Percentiles rank a stretch among this genome's conserved stretches.
phyloP scores from a whole-genome alignment of 306 rosid species.

The Mimosa bimucronata region DNA sequence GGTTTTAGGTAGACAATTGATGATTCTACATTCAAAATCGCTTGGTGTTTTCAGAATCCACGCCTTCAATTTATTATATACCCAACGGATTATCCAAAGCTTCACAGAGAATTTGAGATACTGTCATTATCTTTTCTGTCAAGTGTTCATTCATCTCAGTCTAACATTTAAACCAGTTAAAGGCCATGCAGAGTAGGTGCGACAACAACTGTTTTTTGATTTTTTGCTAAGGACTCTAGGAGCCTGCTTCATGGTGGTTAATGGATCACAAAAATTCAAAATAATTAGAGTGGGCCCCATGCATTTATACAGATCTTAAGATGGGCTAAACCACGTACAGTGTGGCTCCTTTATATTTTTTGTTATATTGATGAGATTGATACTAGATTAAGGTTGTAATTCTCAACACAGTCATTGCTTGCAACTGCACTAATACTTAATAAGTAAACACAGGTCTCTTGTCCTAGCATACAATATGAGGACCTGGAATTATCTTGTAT shows the following conservation, averaged over 20 bases:
- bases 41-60: background rate
- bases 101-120: constrained; percentile 11
- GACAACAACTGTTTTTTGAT: background rate
- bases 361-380: background rate
- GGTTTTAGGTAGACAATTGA: constrained; percentile 15
- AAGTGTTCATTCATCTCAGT: constrained; percentile 19
- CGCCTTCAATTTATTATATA: constrained; percentile 18
- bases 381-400: background rate
- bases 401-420: background rate
- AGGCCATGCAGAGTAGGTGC: constrained; percentile 4
- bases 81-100: background rate
- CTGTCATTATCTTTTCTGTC: constrained; percentile 2
- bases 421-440: background rate
- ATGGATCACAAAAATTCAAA: background rate
- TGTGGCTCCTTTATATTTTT: background rate
- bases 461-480: constrained; percentile 12
- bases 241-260: constrained; percentile 2
- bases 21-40: constrained; percentile 21
- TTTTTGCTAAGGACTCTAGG: background rate
- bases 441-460: constrained; percentile 11
- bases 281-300: background rate
- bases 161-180: constrained; percentile 16
- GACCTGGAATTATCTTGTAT: constrained; percentile 33
- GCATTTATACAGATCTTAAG: background rate
- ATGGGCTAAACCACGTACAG: background rate